phyloP scores from a whole-genome alignment of 306 rosid genomes.

The Fragaria nilgerrensis region DNA sequence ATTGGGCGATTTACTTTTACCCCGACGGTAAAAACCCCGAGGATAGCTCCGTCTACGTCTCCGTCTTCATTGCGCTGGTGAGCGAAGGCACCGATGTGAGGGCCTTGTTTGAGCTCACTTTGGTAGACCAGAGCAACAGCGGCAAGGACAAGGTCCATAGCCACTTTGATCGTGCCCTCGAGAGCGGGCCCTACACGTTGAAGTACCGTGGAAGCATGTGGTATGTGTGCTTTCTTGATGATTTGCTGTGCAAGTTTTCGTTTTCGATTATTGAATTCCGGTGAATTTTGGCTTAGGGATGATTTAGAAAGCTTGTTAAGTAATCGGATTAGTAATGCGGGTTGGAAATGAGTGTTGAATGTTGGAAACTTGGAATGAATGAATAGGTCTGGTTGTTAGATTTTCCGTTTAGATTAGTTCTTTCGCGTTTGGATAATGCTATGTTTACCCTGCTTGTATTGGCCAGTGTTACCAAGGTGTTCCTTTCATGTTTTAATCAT shows the following conservation, averaged over 20 bases:
- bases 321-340: not conserved
- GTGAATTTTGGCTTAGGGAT: conserved; percentile 22
- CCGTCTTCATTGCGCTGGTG: conserved; percentile 82
- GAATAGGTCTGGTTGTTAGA: not conserved
- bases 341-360: not conserved
- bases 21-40: conserved; percentile 92
- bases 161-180: conserved; percentile 88
- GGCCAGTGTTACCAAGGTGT: not conserved
- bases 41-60: conserved; percentile 72
- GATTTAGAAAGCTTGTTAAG: not conserved
- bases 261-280: not conserved
- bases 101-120: conserved; percentile 73
- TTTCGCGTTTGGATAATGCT: not conserved
- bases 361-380: too few relatives aligned
- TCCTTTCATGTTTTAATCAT: not conserved
- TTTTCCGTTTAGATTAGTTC: not conserved
- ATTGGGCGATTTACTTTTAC: conserved; percentile 93
- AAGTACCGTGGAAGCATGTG: conserved; percentile 98
- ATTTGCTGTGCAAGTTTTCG: not conserved
- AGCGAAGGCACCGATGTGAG: conserved; percentile 88
- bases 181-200: conserved; percentile 86
- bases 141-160: conserved; percentile 85
- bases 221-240: conserved; percentile 30
- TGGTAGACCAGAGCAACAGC: conserved; percentile 69
- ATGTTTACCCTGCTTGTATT: not conserved